Percentiles rank a stretch among this genome's conserved stretches.
These are phyloP conservation scores for Rutstroemia sydowiana DNA, from an alignment of 2,329 filamentous ascomycete species.

Conservation along the genomic window DNA sequence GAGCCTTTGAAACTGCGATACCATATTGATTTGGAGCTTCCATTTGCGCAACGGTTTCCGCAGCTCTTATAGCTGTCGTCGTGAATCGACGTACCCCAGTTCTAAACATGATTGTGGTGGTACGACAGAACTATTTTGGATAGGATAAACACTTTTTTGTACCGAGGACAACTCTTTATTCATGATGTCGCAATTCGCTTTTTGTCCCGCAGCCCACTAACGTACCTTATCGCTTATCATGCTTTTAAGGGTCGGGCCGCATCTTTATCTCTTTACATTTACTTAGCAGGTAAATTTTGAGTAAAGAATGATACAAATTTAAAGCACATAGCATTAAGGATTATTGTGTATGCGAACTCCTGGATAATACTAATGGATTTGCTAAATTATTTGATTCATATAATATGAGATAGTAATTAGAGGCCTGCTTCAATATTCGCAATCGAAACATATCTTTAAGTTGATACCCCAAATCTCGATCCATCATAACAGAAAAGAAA, in stretches of 20 bases:
- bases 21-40: constrained; percentile 47
- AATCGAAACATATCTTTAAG: too few relatives aligned
- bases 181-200: not conserved
- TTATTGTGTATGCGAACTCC: too few relatives aligned
- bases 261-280: too few relatives aligned
- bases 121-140: not conserved
- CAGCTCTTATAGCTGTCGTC: constrained; percentile 44
- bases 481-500: too few relatives aligned
- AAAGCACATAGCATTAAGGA: not conserved
- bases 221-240: constrained; percentile 10
- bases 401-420: too few relatives aligned
- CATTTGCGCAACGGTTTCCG: constrained; percentile 37
- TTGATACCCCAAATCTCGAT: too few relatives aligned
- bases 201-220: not conserved
- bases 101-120: constrained; percentile 42
- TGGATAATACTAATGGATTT: too few relatives aligned
- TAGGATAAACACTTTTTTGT: not conserved
- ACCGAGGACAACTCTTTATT: not conserved
- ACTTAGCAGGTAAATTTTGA: too few relatives aligned
- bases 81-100: constrained; percentile 48
- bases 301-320: too few relatives aligned
- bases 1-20: constrained; percentile 57
- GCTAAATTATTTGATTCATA: too few relatives aligned
- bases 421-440: too few relatives aligned
- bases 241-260: too few relatives aligned